phyloP scores from a whole-genome alignment of 163 green algal genomes.

The Scenedesmus sp. region DNA sequence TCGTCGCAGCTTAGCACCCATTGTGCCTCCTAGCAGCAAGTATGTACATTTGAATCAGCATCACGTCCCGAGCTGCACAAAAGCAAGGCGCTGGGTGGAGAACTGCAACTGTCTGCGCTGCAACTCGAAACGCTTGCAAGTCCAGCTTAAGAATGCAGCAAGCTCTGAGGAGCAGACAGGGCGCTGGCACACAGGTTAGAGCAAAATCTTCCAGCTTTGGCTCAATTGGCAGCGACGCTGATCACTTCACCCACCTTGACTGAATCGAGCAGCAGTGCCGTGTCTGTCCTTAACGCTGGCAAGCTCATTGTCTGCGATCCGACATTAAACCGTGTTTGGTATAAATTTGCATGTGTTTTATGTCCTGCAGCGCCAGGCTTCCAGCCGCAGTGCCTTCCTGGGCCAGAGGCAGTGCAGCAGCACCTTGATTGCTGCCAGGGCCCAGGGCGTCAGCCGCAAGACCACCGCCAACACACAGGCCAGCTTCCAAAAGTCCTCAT shows the following conservation, averaged over 20 bases:
- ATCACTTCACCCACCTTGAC: not conserved
- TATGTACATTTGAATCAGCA: not conserved
- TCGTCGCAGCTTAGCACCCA: not conserved
- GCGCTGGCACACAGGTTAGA: not conserved
- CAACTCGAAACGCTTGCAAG: slow-evolving; percentile 10
- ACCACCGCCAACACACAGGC: not conserved
- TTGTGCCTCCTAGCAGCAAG: not conserved
- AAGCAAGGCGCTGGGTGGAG: not conserved
- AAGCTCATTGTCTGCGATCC: not conserved
- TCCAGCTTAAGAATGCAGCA: slow-evolving; percentile 11
- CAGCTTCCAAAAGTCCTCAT: slow-evolving; percentile 88
- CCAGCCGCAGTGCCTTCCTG: slow-evolving; percentile 44
- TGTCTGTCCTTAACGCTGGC: not conserved
- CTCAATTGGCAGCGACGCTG: not conserved
- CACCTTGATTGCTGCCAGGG: slow-evolving; percentile 12
- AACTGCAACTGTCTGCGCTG: slow-evolving; percentile 13
- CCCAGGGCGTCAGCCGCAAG: slow-evolving; percentile 34
- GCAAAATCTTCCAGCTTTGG: not conserved
- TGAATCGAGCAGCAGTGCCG: not conserved
- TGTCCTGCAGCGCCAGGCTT: not conserved
- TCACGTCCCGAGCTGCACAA: not conserved
- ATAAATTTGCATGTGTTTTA: not conserved
- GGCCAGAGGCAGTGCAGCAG: slow-evolving; percentile 44
- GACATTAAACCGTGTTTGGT: not conserved
- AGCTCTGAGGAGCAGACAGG: slow-evolving; percentile 3